A percentile compares a stretch with the other conserved stretches of the same genome.
These are phyloP conservation scores for Boletus sp. DNA, from an alignment of 1,284 basidiomycete genomes.

Conservation along the genomic window DNA sequence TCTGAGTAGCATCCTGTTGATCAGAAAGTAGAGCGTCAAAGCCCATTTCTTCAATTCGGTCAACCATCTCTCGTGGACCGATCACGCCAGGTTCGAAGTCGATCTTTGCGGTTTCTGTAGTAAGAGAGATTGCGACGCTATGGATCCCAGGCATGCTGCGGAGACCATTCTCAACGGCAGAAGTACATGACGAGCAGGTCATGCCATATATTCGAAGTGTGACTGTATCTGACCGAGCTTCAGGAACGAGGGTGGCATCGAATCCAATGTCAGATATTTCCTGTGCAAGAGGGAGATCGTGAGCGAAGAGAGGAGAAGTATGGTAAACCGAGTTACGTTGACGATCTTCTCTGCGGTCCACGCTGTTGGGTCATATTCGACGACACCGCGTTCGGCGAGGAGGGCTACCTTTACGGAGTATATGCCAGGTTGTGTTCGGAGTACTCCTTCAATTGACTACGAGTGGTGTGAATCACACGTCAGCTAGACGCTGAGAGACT, in stretches of 20 bases:
- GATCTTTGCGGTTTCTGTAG: conserved; percentile 72
- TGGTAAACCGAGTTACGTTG: conserved; percentile 49
- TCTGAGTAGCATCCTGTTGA: conserved; percentile 81
- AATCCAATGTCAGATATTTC: conserved; percentile 94
- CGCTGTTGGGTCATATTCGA: conserved; percentile 82
- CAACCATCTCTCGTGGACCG: conserved; percentile 82
- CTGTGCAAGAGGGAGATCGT: conserved; percentile 37
- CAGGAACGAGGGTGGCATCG: conserved; percentile 75
- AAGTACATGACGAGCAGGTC: conserved; percentile 84
- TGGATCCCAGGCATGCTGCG: conserved; percentile 72
- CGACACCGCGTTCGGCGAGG: conserved; percentile 87
- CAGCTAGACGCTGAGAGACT: conserved; percentile 22
- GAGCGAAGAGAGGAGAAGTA: conserved; percentile 5
- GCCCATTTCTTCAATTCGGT: conserved; percentile 84
- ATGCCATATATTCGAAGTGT: conserved; percentile 86
- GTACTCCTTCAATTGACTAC: conserved; percentile 90
- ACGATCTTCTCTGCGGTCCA: conserved; percentile 84
- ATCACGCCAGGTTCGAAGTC: conserved; percentile 75
- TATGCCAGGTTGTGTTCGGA: conserved; percentile 85
- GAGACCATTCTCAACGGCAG: conserved; percentile 74
- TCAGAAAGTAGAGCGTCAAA: conserved; percentile 90
- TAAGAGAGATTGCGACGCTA: conserved; percentile 69
- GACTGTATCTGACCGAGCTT: conserved; percentile 60
- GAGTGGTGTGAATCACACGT: not conserved
- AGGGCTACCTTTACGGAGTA: conserved; percentile 88